Percentiles rank a stretch among this genome's conserved stretches.
phyloP scores from a whole-genome alignment of 75 land plant species.

The Sequoiadendron giganteum region DNA sequence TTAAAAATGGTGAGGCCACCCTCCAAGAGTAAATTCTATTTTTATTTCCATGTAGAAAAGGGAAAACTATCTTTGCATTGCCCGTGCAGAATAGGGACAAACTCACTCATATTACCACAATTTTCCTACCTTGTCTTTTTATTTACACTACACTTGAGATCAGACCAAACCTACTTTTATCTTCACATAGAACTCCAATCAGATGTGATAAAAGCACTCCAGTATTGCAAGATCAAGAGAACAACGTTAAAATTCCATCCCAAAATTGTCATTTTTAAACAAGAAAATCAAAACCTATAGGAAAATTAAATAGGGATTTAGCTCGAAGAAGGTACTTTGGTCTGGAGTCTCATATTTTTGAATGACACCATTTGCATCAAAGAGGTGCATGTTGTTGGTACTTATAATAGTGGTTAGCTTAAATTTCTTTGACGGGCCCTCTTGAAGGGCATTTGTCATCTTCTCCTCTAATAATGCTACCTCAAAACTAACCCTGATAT shows the following conservation, averaged over 20 bases:
- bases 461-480: slow-evolving; percentile 68
- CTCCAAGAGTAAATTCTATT: too few relatives aligned
- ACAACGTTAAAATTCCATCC: neutral
- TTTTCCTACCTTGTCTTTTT: neutral
- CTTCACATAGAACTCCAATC: slow-evolving; percentile 80
- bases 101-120: neutral
- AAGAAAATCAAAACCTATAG: neutral
- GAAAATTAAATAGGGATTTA: slow-evolving; percentile 4
- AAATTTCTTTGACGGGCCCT: slow-evolving; percentile 87
- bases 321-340: slow-evolving; percentile 58
- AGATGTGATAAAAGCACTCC: slow-evolving; percentile 69
- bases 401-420: slow-evolving; percentile 88
- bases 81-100: neutral
- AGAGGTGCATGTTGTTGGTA: slow-evolving; percentile 97
- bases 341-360: slow-evolving; percentile 94
- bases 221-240: slow-evolving; percentile 54
- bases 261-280: neutral
- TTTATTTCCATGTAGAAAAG: neutral
- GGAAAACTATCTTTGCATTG: too few relatives aligned
- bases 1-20: too few relatives aligned
- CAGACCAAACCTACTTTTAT: slow-evolving; percentile 59
- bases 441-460: slow-evolving; percentile 63
- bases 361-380: slow-evolving; percentile 76
- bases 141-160: neutral
- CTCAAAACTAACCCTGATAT: slow-evolving; percentile 68